phyloP scores from a whole-genome alignment of 139 green algal species.

The Pycnococcus provasolii region DNA sequence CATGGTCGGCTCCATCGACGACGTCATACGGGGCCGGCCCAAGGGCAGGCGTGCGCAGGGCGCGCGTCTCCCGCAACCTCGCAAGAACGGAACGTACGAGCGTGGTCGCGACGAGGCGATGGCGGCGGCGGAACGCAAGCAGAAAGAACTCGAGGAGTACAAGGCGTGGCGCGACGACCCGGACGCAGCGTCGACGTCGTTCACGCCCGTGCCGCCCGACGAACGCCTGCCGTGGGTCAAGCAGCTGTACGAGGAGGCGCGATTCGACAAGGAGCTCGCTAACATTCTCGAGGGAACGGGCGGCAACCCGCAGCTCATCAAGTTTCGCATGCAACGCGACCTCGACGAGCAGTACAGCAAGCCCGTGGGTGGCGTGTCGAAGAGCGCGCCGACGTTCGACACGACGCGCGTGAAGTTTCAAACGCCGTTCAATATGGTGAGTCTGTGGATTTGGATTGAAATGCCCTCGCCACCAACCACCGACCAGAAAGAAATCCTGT shows the following conservation, averaged over 20 bases:
- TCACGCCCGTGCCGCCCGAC: too few species aligned
- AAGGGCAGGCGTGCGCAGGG: not conserved
- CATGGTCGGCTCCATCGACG: not conserved
- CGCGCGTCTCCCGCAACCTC: not conserved
- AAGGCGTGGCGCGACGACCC: not conserved
- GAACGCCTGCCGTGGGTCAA: not conserved
- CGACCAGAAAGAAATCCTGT: not conserved
- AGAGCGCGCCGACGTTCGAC: not conserved
- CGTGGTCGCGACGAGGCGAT: not conserved
- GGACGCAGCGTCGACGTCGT: too few species aligned
- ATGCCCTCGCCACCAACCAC: not conserved
- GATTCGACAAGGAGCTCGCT: slow-evolving; percentile 14
- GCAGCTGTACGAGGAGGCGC: slow-evolving; percentile 1
- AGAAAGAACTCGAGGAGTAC: not conserved
- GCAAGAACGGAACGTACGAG: not conserved
- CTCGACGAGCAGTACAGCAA: slow-evolving; percentile 10
- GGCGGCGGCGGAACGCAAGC: not conserved
- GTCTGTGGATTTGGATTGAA: slow-evolving; percentile 21
- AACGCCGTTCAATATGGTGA: not conserved
- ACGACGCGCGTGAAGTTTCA: slow-evolving; percentile 17
- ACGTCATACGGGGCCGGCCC: not conserved
- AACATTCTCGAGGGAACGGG: slow-evolving; percentile 6
- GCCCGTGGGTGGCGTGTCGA: not conserved
- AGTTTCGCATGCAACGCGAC: slow-evolving; percentile 2
- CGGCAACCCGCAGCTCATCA: not conserved